Base-by-base conservation (phyloP, 495 filamentous ascomycete genomes). In the Penicillium pancosmium region DNA sequence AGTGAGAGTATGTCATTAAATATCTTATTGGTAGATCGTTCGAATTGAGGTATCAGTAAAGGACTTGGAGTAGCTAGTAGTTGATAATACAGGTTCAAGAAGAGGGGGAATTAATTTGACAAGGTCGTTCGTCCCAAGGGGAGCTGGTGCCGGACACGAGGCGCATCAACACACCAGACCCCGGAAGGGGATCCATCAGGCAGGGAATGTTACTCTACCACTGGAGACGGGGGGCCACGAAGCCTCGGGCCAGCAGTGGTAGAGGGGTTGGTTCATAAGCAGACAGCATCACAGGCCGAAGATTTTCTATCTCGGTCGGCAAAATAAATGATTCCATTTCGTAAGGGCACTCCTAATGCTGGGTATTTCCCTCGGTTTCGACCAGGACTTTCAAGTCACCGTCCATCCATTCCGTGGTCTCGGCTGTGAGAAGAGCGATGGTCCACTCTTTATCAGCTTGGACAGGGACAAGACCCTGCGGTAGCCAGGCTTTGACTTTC, bases 361-460 rank as follows among this genome's bases (percentile, higher is more conserved):
- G 52, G 35, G 50, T 21, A 50, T 56, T 50, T 5, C 52, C 54
- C 36, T 64, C 71, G 40, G 73, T 18, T n/a, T 80, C 76, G 27
- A 82, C 65, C 34, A 83, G 59, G 54, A 82, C 73, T 52, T 66
- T 76, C 56, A 82, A 60, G n/a, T 78, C 70, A 8, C 74, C 73
- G 56, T 83, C 81, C 78, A 84, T 79, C 80, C 80, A 83, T 15
- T 81, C 80, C n/a, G 73, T 70, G 12, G 73, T 73, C 36, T 72
- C 69, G 11, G 78, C 72, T n/a, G 70, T 67, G 21, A 74, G 62
- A 9, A 81, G 64, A 13, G 75, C 75, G 43, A 78, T 67, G 2
- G 66, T 70, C 81, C 80, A 83, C 18, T 77, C 74, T 44, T 75
- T 74, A 52, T 82, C 76, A 25, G 56, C 72, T 0, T 72, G 61